Percentiles rank a stretch among this genome's conserved stretches.
Conservation (phyloP, 768 basidiomycete species). For the Tulasnella sp. region DNA sequence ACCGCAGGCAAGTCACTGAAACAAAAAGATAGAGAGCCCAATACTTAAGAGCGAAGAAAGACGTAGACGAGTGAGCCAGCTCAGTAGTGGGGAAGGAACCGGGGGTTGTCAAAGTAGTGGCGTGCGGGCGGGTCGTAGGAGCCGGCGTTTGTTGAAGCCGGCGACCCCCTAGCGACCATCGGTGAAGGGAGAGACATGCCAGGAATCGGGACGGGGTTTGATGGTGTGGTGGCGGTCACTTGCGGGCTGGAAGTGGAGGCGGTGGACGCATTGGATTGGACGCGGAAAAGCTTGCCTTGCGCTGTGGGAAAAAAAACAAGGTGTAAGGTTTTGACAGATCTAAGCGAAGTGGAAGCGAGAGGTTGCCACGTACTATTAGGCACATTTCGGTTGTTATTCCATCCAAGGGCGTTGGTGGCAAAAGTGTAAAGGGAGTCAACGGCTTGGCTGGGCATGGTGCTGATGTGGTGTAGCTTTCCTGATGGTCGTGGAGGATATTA, state of each 20-base stretch:
- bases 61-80: not conserved
- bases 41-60: not conserved
- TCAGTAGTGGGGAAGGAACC: slow-evolving; percentile 23
- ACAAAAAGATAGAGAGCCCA: not conserved
- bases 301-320: not conserved
- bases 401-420: not conserved
- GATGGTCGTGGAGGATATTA: not conserved
- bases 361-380: not conserved
- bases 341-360: slow-evolving; percentile 8
- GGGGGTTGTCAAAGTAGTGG: slow-evolving; percentile 26
- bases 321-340: slow-evolving; percentile 5
- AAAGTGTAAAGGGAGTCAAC: not conserved
- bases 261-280: not conserved
- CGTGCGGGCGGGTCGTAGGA: slow-evolving; percentile 2
- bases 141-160: not conserved
- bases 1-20: not conserved
- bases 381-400: not conserved
- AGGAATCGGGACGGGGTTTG: not conserved
- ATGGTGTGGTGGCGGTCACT: slow-evolving; percentile 1
- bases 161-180: not conserved
- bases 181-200: not conserved
- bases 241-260: slow-evolving; percentile 4
- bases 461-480: not conserved
- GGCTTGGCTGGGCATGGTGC: not conserved
- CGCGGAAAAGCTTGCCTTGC: not conserved